Conservation (phyloP, 2,329 filamentous ascomycete genomes). For the Colletotrichum navitas region DNA sequence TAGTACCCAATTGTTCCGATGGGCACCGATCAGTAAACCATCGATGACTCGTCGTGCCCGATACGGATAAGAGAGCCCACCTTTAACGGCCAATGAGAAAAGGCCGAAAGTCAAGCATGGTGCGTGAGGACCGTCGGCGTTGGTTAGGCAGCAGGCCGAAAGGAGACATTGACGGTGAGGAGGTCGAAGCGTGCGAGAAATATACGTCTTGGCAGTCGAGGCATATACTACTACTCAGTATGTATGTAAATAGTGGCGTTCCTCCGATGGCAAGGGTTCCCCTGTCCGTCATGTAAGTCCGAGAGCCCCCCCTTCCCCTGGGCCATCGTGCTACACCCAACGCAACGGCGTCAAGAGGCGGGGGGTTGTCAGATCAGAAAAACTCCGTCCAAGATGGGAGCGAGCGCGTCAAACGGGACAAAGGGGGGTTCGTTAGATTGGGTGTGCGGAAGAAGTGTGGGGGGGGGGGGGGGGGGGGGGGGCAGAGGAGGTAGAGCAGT, state of each 20-base stretch:
- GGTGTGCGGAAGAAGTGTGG: neutral
- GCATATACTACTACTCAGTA: neutral
- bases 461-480: neutral
- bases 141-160: constrained; percentile 8
- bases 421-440: neutral
- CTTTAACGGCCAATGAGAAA: constrained; percentile 15
- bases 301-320: neutral
- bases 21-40: neutral
- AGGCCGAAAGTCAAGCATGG: constrained; percentile 20
- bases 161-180: constrained; percentile 30
- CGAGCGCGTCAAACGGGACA: constrained; percentile 14
- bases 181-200: constrained; percentile 6
- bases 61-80: constrained; percentile 1
- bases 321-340: constrained; percentile 28
- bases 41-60: neutral
- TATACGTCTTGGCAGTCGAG: neutral
- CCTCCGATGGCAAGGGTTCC: constrained; percentile 29
- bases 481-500: neutral
- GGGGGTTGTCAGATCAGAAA: neutral
- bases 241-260: constrained; percentile 16
- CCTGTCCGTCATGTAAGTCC: constrained; percentile 4
- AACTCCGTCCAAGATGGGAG: constrained; percentile 17
- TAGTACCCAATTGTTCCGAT: neutral
- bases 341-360: constrained; percentile 19
- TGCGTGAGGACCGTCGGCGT: neutral